phyloP scores from a whole-genome alignment of 129 eudicot genomes.

The Lactuca sativa region DNA sequence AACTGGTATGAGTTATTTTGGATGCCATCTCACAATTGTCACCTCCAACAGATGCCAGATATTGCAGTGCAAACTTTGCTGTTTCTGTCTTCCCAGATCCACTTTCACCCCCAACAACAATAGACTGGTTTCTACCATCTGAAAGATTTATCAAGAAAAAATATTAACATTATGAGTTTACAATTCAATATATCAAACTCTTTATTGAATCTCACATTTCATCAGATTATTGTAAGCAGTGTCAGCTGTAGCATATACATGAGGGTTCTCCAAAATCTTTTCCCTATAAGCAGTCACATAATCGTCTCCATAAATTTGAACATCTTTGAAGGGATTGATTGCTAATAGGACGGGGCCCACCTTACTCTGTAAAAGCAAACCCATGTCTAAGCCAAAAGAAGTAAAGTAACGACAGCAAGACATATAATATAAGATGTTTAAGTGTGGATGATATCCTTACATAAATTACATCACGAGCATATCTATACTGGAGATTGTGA shows the following conservation, averaged over 20 bases:
- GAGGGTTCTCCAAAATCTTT: constrained; percentile 70
- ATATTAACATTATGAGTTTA: constrained; percentile 6
- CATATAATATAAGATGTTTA: neutral
- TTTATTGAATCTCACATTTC: constrained; percentile 44
- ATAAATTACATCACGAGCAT: constrained; percentile 58
- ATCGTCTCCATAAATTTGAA: constrained; percentile 57
- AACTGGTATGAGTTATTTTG: constrained; percentile 68
- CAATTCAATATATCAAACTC: neutral
- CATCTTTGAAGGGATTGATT: constrained; percentile 83
- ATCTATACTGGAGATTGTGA: constrained; percentile 71
- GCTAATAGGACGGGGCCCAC: constrained; percentile 91
- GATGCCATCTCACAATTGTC: constrained; percentile 54
- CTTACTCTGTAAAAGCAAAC: constrained; percentile 58
- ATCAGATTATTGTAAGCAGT: constrained; percentile 75
- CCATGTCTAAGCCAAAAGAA: constrained; percentile 23
- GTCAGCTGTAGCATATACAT: constrained; percentile 82
- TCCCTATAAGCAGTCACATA: constrained; percentile 61
- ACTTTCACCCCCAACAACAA: constrained; percentile 98
- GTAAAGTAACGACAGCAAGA: constrained; percentile 10
- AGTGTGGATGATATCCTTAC: constrained; percentile 38
- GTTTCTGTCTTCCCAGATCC: constrained; percentile 99
- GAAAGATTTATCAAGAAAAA: constrained; percentile 42
- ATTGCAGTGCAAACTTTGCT: constrained; percentile 86
- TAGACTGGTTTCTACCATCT: constrained; percentile 79
- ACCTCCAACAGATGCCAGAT: constrained; percentile 77